Percentiles rank a stretch among this genome's conserved stretches.
These are phyloP conservation scores for Gentiana straminea DNA, from an alignment of 257 asterid genomes.

Conservation along the genomic window DNA sequence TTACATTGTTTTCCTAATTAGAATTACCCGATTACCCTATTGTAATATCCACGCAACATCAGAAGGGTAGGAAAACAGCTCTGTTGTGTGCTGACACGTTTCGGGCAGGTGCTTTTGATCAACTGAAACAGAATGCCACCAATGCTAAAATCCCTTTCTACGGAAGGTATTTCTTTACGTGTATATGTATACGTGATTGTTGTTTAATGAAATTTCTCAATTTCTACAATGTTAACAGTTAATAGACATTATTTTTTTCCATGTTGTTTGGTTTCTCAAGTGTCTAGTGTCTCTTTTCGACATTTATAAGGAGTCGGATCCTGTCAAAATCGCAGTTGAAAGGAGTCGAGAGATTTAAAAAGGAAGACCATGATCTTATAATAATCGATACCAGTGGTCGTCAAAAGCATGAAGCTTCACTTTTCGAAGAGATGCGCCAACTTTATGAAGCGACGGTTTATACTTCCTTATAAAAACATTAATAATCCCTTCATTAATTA, in stretches of 20 bases:
- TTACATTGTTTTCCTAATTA: too few species aligned
- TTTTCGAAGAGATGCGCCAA: constrained; percentile 99
- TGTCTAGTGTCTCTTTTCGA: constrained; percentile 14
- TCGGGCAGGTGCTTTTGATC: constrained; percentile 97
- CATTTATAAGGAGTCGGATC: constrained; percentile 98
- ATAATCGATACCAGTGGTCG: constrained; percentile 98
- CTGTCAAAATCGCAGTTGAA: constrained; percentile 80
- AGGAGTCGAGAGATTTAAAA: constrained; percentile 88
- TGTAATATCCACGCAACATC: too few species aligned
- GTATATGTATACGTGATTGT: not conserved
- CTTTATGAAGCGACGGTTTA: constrained; percentile 83
- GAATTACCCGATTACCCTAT: too few species aligned
- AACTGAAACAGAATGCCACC: constrained; percentile 90
- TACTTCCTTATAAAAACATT: constrained; percentile 3
- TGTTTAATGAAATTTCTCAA: too few species aligned
- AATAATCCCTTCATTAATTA: not conserved
- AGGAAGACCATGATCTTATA: constrained; percentile 85
- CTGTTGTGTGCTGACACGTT: constrained; percentile 87
- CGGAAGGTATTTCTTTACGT: constrained; percentile 45
- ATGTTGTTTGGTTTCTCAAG: not conserved
- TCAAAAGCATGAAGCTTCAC: constrained; percentile 95
- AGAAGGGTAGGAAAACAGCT: constrained; percentile 90
- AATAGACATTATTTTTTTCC: too few species aligned
- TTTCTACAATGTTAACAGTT: too few species aligned
- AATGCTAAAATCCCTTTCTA: constrained; percentile 92